Evolutionary conservation across 2,329 filamentous ascomycete genomes (phyloP), one percentile per base, ranked within the genome.

Genomic region (Penicillium decumbens): DNA sequence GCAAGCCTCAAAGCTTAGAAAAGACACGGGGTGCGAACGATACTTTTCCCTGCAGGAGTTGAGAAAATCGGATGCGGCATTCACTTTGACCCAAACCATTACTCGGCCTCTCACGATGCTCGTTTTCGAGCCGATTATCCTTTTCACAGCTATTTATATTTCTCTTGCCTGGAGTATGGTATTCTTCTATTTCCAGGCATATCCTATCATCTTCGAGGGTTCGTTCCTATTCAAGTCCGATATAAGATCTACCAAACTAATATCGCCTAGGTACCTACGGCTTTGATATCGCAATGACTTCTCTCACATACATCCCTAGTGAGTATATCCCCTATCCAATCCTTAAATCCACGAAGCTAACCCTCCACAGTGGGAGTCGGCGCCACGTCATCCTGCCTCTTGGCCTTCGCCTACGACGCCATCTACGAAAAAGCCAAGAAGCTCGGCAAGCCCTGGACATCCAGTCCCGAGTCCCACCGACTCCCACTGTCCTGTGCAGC

Each of bases 181-280:
- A 54, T 84, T 82, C 75, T 87, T 91, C 70, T 89, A 83, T 63
- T 89, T 92, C 59, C 82, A 89, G 65, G 84, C 85, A 2, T 91
- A 85, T 65, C 83, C 83, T 1, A 76, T 84, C 51, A 85, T 89
- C 55, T 91, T 88, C 66, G 72, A 79, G 50, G 61, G 70, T 23
- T 2, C 15, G 15, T 18, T 18, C 15, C 15, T 18, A 18, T 18
- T 18, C 15, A 18, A 18, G 15, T 2, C 1, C 15, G 15, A 18
- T 18, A 18, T 18, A 18, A 18, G 15, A 18, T 18, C 15, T 18
- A 18, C 15, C 15, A 2, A 2, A 18, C 15, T 18, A 18, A 18
- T 18, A 18, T 18, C 15, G 2, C 15, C 15, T 2, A 18, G 15
- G 15, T 18, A 75, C 83, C 3, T 89, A 89, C 65, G 72, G 73